Evolutionary conservation across 2,329 filamentous ascomycete genomes (phyloP), one percentile per base, ranked within the genome.

Genomic region (Nannizzia gypsea): DNA sequence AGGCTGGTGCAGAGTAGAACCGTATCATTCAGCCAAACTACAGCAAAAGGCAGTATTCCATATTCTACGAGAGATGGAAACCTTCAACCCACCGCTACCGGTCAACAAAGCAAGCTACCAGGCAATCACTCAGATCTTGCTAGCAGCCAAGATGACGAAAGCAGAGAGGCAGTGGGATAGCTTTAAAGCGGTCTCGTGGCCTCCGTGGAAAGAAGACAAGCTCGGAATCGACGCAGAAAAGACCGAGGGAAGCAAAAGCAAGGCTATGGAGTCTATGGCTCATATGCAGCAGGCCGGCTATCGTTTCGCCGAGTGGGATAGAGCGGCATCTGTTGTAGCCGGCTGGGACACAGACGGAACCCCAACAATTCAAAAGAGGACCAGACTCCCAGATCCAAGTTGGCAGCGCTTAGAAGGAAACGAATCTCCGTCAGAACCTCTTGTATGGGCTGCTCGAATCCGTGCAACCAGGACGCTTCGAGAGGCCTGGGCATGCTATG

Each of bases 401-500:
- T n/a, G 3, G 11, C 28, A 28, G 31, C 9, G 9, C 31, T 44
- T 17, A 50, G 40, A 38, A 38, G 8, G 58, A 54, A 24, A 11
- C 36, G 8, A 6, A n/a, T 44, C 3, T 17, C 38, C 1, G 46
- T 15, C 24, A 24, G 40, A 6, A n/a, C 42, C n/a, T 56, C 62
- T 73, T 9, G 65, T 80, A 9, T 86, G 83, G 83, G 75, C 76
- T 60, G 81, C 80, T 34, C 77, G 83, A 9, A 80, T 86, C 58
- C 73, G 75, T 52, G 77, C 81, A 22, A 86, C 83, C 9, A 75
- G 83, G 38, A 85, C 83, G 3, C 70, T 81, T 54, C 77, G 81
- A 62, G 83, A 86, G 71, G 83, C 83, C 4, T 86, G 83, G 83
- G 82, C 83, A 22, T 83, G 80, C 63, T 86, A 84, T 67, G 69